Evolutionary conservation across 164 flowering plant genomes (phyloP).

Genomic region (Amborella trichopoda): DNA sequence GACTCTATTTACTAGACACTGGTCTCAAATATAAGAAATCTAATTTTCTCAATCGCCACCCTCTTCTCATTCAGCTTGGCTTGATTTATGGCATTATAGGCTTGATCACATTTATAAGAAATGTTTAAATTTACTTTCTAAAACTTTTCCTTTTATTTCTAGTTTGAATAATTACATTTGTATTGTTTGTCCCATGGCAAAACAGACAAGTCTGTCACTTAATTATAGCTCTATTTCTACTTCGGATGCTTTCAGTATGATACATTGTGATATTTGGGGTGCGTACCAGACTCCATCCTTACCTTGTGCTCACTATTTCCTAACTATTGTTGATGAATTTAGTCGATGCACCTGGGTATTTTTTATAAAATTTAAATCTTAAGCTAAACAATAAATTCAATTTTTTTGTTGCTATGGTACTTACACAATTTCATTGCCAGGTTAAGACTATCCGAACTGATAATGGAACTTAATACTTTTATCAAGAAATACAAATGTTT

Average conservation of each 20-base stretch:
- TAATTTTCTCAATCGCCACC: no score
- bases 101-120: neutral
- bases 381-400: no score
- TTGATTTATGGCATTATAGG: neutral
- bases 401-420: no score
- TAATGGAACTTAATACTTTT: no score
- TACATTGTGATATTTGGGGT: conserved; percentile 1
- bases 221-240: neutral
- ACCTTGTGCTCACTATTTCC: neutral
- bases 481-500: no score
- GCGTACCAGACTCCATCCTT: neutral
- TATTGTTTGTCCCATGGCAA: neutral
- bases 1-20: neutral
- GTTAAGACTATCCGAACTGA: no score
- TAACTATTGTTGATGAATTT: conserved; percentile 1
- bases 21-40: neutral
- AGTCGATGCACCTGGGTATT: no score
- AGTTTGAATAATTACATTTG: neutral
- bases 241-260: neutral
- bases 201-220: neutral
- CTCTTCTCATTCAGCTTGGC: neutral
- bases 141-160: neutral
- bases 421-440: no score
- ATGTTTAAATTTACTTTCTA: neutral
- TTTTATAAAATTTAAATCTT: no score